Evolutionary conservation across 2,329 filamentous ascomycete genomes (phyloP), one percentile per base, ranked within the genome.

Genomic region (Aspergillus quadrilineatus): DNA sequence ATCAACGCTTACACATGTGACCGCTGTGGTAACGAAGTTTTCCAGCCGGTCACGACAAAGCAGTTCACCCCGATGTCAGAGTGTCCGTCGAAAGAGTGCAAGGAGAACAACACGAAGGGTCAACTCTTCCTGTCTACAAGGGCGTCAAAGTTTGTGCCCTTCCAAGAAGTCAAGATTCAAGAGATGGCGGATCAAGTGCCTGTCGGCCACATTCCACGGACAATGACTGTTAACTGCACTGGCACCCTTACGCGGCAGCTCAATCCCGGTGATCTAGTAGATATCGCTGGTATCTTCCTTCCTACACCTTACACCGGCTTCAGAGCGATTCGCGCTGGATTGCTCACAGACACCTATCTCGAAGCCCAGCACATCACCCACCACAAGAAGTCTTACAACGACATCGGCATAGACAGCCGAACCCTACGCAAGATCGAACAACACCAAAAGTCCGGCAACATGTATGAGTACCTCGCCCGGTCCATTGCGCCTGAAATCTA

Each of bases 161-260:
- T 99, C 79, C 94, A 99, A 75, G 94, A 99, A 75, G 86, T 97
- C 75, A 97, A 97, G 79, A 92, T 99, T 55, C 94, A 99, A 75
- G 94, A 99, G 73, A 90, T 97, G 86, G 92, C 94, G n/a, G 94
- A 99, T 72, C 94, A 99, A 74, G 94, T 99, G 0, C 94, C 94
- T 6, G 95, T 99, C 62, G 94, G 94, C 50, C 94, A 99, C 72
- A 99, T 99, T 66, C 94, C 94, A 32, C 86, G 94, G 57, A 91
- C 91, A 56, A 79, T 99, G 60, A 97, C 93, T 0, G 80, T 99
- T 22, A 85, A 96, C 67, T 96, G 92, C 74, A 89, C 95, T 69
- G 94, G 94, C 59, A 89, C 86, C 59, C 82, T 96, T 10, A 91
- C 93, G 30, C 84, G 94, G 57, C 87, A 90, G 66, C 85, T 97